Conservation (phyloP, 257 asterid species). For the Henckelia pumila region DNA sequence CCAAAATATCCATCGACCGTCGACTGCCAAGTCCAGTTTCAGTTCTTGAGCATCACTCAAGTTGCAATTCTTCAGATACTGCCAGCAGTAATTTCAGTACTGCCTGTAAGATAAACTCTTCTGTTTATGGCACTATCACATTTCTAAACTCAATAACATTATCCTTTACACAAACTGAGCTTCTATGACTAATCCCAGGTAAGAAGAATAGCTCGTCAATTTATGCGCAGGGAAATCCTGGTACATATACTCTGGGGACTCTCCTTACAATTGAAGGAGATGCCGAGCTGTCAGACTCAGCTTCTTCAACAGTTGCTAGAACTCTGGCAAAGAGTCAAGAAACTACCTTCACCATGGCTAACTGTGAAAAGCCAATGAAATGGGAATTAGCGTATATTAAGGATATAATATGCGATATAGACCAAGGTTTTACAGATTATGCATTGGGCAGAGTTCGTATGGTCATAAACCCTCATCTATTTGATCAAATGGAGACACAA, state of each 20-base stretch:
- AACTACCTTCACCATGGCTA: constrained; percentile 12
- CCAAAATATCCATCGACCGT: constrained; percentile 36
- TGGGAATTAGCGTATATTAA: constrained; percentile 68
- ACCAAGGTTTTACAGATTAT: constrained; percentile 51
- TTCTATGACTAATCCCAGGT: constrained; percentile 40
- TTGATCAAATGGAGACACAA: constrained; percentile 45
- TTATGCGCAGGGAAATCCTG: constrained; percentile 53
- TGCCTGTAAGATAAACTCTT: constrained; percentile 44
- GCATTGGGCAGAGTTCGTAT: constrained; percentile 47
- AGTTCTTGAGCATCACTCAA: constrained; percentile 46
- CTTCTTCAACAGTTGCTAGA: constrained; percentile 50
- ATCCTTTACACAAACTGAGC: not conserved
- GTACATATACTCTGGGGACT: constrained; percentile 34
- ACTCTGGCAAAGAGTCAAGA: constrained; percentile 26
- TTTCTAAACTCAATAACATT: not conserved
- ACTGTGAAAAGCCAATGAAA: constrained; percentile 22
- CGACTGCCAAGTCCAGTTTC: constrained; percentile 57
- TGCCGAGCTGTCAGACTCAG: constrained; percentile 73
- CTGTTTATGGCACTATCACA: not conserved
- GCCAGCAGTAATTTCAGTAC: constrained; percentile 43
- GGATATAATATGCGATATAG: constrained; percentile 55
- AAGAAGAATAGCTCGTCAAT: constrained; percentile 59
- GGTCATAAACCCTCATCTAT: constrained; percentile 49
- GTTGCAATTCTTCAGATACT: constrained; percentile 47
- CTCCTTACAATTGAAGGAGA: constrained; percentile 44